These are phyloP conservation scores for Podospora pseudoanserina DNA, from an alignment of 495 filamentous ascomycete genomes.

Conservation along the genomic window DNA sequence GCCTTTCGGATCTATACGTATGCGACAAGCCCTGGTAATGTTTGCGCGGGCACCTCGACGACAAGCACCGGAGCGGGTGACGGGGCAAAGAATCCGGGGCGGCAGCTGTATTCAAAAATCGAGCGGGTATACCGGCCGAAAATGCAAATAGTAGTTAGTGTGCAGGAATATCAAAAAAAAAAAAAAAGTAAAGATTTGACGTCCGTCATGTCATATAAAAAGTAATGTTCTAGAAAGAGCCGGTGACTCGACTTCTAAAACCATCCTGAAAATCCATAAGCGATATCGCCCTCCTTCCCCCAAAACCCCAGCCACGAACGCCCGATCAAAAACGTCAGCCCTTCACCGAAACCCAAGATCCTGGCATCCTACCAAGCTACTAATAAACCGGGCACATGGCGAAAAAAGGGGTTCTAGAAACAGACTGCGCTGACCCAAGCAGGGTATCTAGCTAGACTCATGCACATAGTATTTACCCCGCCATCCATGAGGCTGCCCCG, in stretches of 20 bases:
- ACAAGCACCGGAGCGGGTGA: not conserved
- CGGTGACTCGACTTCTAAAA: not conserved
- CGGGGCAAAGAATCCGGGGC: too few species aligned
- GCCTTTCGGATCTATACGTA: not conserved
- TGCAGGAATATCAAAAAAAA: too few species aligned
- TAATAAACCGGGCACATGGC: too few species aligned
- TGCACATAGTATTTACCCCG: too few species aligned
- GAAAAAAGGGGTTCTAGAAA: not conserved
- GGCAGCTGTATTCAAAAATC: not conserved
- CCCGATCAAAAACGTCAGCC: not conserved
- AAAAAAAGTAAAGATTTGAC: too few species aligned
- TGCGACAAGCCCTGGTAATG: not conserved
- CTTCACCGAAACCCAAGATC: not conserved
- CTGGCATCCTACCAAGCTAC: not conserved
- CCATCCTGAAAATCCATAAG: not conserved
- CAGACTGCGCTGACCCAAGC: not conserved
- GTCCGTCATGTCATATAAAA: too few species aligned
- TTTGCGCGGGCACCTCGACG: not conserved
- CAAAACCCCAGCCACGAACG: not conserved
- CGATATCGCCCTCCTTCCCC: not conserved
- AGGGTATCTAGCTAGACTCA: too few species aligned
- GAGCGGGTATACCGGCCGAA: too few species aligned
- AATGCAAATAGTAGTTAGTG: too few species aligned
- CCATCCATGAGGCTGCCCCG: too few species aligned
- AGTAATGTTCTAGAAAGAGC: too few species aligned